Percentiles rank a stretch among this genome's conserved stretches.
These are phyloP conservation scores for Rosa multiflora DNA, from an alignment of 306 rosid species.

Conservation along the genomic window DNA sequence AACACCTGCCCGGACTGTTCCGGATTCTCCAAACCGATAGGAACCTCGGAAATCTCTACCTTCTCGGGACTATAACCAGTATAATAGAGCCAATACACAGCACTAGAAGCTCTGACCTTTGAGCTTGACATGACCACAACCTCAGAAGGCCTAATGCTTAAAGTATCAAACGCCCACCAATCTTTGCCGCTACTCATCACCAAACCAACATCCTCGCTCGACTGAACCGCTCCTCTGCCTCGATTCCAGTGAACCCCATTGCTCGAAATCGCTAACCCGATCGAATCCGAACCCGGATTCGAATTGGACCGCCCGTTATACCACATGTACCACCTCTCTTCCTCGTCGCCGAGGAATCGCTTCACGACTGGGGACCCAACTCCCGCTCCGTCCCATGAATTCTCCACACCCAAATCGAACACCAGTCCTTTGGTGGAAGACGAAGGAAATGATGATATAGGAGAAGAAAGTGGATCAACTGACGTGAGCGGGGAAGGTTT, in stretches of 20 bases:
- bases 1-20: constrained; percentile 36
- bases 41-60: constrained; percentile 34
- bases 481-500: constrained; percentile 21
- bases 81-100: constrained; percentile 78
- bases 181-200: constrained; percentile 60
- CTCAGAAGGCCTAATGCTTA: constrained; percentile 66
- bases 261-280: constrained; percentile 76
- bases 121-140: constrained; percentile 72
- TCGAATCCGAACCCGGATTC: constrained; percentile 41
- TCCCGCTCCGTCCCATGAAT: constrained; percentile 66
- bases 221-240: constrained; percentile 47
- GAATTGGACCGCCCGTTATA: constrained; percentile 57
- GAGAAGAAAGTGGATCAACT: constrained; percentile 29
- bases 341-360: constrained; percentile 70
- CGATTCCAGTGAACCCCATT: constrained; percentile 92
- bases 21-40: constrained; percentile 43
- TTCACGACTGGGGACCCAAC: constrained; percentile 75
- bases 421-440: constrained; percentile 53
- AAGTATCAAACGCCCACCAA: constrained; percentile 82
- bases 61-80: constrained; percentile 51
- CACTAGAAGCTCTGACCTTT: constrained; percentile 55
- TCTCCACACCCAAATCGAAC: constrained; percentile 53
- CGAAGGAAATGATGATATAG: constrained; percentile 20
- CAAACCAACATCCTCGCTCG: constrained; percentile 56
- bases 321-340: constrained; percentile 92